A percentile compares a stretch with the other conserved stretches of the same genome.
phyloP scores from a whole-genome alignment of 805 yeast genomes.

The Scheffersomyces coipomensis region DNA sequence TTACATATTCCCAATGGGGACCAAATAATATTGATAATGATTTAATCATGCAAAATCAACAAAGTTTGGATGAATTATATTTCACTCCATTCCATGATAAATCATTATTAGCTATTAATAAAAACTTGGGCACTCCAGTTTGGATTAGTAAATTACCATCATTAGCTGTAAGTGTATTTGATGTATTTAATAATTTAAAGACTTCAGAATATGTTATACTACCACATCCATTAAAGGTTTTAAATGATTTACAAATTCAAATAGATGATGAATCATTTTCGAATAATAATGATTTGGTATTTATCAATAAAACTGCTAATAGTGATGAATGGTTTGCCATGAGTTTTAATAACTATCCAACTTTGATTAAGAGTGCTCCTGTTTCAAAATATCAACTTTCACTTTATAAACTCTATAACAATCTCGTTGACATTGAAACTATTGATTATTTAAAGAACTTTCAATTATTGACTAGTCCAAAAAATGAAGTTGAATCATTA shows the following conservation, averaged over 20 bases:
- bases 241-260: slow-evolving; percentile 27
- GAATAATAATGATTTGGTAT: slow-evolving; percentile 39
- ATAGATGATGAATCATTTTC: slow-evolving; percentile 14
- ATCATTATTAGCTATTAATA: slow-evolving; percentile 72
- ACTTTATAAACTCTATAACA: slow-evolving; percentile 23
- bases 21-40: slow-evolving; percentile 80
- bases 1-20: slow-evolving; percentile 86
- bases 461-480: slow-evolving; percentile 11
- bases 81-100: slow-evolving; percentile 84
- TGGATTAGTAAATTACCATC: slow-evolving; percentile 80
- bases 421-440: slow-evolving; percentile 10
- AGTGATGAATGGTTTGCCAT: slow-evolving; percentile 82
- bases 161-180: slow-evolving; percentile 76
- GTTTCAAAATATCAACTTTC: slow-evolving; percentile 57
- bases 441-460: slow-evolving; percentile 16
- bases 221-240: slow-evolving; percentile 65
- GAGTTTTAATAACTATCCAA: slow-evolving; percentile 75
- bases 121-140: slow-evolving; percentile 63
- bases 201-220: slow-evolving; percentile 45
- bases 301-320: slow-evolving; percentile 64
- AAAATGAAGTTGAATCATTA: slow-evolving; percentile 20
- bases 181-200: slow-evolving; percentile 46
- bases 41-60: slow-evolving; percentile 38
- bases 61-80: slow-evolving; percentile 69
- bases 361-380: slow-evolving; percentile 79